Conservation (phyloP, 139 green algal species). For the Coelastrella sp. region DNA sequence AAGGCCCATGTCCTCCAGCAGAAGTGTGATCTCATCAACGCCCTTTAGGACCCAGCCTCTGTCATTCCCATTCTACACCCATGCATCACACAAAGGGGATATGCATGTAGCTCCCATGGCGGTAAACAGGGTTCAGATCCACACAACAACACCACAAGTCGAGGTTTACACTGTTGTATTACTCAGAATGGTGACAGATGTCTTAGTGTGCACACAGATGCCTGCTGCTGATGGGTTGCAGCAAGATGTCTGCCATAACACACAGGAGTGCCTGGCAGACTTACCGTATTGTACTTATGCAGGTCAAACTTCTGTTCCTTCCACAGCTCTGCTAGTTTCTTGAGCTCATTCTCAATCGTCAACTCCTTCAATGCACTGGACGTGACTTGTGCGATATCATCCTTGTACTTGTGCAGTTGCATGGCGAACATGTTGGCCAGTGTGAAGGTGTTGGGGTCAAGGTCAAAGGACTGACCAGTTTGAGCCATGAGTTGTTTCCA, state of each 20-base stretch:
- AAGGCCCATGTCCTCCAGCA: conserved; percentile 89
- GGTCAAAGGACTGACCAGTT: conserved; percentile 87
- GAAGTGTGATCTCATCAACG: conserved; percentile 82
- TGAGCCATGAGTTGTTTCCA: conserved; percentile 83
- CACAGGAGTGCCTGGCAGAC: no score
- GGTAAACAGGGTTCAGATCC: no score
- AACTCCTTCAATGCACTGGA: conserved; percentile 86
- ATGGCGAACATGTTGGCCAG: conserved; percentile 86
- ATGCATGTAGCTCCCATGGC: no score
- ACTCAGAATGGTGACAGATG: no score
- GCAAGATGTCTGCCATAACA: no score
- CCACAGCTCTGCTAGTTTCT: conserved; percentile 85
- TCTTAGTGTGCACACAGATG: no score
- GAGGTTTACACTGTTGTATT: background rate
- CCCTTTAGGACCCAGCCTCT: conserved; percentile 78
- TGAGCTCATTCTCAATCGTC: conserved; percentile 90
- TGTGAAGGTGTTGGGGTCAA: conserved; percentile 89
- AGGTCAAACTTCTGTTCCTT: conserved; percentile 84
- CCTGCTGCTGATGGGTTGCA: no score
- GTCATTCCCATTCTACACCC: conserved; percentile 76
- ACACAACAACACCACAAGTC: no score
- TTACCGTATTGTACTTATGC: conserved; percentile 81
- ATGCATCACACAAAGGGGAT: conserved; percentile 34
- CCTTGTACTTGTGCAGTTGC: conserved; percentile 75
- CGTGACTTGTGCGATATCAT: conserved; percentile 81